Evolutionary conservation across 306 rosid genomes (phyloP).

Genomic region (Quercus parvula): DNA sequence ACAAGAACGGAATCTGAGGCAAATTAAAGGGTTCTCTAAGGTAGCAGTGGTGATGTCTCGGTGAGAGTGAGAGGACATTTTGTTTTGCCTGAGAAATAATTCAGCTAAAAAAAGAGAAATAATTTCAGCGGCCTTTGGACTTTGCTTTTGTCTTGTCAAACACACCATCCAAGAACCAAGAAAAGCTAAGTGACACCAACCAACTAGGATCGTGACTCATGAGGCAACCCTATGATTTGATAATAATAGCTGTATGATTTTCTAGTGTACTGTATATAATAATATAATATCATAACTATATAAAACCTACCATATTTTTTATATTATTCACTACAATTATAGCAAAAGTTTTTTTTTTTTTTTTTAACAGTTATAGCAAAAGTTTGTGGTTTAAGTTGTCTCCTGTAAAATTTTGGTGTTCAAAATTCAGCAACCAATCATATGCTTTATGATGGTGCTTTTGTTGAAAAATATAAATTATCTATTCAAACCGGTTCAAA

Average conservation of each 20-base stretch:
- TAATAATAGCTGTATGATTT: constrained; percentile 39
- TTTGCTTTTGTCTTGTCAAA: constrained; percentile 70
- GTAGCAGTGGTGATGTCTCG: constrained; percentile 42
- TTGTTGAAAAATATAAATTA: background rate
- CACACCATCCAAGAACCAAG: constrained; percentile 48
- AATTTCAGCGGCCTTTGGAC: constrained; percentile 42
- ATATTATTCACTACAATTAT: too few species aligned
- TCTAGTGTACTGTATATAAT: background rate
- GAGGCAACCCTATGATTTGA: constrained; percentile 31
- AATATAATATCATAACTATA: too few species aligned
- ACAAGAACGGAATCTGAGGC: constrained; percentile 53
- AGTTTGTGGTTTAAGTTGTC: too few species aligned
- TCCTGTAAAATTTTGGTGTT: too few species aligned
- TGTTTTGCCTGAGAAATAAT: constrained; percentile 42
- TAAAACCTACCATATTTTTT: too few species aligned
- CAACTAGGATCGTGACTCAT: constrained; percentile 9
- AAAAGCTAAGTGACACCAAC: constrained; percentile 42
- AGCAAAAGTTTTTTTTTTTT: too few species aligned
- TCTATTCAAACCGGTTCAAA: background rate
- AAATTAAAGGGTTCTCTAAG: background rate
- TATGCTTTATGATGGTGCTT: background rate
- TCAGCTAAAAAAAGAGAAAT: constrained; percentile 16
- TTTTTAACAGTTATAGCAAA: too few species aligned
- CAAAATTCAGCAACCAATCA: constrained; percentile 18
- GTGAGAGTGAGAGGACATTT: constrained; percentile 36